Evolutionary conservation across 139 green algal genomes (phyloP).

Genomic region (Cymbomonas tetramitiformis): DNA sequence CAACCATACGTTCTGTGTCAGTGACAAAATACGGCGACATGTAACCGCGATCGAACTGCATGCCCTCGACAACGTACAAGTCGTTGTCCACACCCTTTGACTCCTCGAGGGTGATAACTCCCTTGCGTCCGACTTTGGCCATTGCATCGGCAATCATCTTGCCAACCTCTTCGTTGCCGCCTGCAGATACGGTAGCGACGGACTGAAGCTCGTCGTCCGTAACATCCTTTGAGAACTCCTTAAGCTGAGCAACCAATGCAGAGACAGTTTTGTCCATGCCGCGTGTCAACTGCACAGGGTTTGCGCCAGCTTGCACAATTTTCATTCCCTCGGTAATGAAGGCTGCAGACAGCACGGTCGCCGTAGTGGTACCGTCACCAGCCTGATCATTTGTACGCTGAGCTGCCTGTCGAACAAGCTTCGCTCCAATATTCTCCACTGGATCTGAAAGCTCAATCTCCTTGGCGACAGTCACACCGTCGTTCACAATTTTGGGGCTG

Average conservation of each 20-base stretch:
- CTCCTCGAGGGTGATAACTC: slow-evolving; percentile 98
- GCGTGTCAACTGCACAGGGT: slow-evolving; percentile 84
- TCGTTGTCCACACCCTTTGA: slow-evolving; percentile 84
- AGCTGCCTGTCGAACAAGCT: slow-evolving; percentile 88
- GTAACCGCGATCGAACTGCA: slow-evolving; percentile 96
- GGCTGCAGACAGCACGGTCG: slow-evolving; percentile 85
- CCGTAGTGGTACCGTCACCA: slow-evolving; percentile 95
- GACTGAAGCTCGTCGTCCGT: slow-evolving; percentile 68
- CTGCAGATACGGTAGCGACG: slow-evolving; percentile 88
- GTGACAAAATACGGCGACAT: slow-evolving; percentile 99
- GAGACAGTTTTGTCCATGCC: slow-evolving; percentile 78
- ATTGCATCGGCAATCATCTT: slow-evolving; percentile 90
- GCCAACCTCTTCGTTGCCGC: slow-evolving; percentile 80
- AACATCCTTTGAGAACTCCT: slow-evolving; percentile 58
- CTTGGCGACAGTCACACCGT: slow-evolving; percentile 70
- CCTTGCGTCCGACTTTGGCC: slow-evolving; percentile 74
- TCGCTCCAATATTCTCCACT: slow-evolving; percentile 96
- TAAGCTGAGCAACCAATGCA: slow-evolving; percentile 70
- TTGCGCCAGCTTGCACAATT: slow-evolving; percentile 82
- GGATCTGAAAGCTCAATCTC: slow-evolving; percentile 90
- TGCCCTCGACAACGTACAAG: slow-evolving; percentile 95
- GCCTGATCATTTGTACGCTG: slow-evolving; percentile 90
- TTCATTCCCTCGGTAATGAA: slow-evolving; percentile 84
- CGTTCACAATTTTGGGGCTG: slow-evolving; percentile 96
- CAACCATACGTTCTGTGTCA: slow-evolving; percentile 93